phyloP scores from a whole-genome alignment of 108 stramenopile genomes.

The Fragilaria crotonensis region DNA sequence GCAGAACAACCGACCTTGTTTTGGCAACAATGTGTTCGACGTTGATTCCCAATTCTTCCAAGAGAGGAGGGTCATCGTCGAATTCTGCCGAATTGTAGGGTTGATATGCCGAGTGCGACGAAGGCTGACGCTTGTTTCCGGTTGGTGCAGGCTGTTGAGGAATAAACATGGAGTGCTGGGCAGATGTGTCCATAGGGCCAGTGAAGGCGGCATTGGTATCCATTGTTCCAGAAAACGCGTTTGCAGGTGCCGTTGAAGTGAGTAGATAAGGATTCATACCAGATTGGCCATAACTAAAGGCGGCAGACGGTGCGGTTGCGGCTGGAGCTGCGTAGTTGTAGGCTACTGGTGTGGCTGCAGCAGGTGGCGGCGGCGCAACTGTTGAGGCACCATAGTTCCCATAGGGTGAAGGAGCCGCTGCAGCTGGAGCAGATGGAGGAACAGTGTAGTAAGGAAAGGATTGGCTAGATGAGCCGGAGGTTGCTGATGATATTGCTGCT shows the following conservation, averaged over 20 bases:
- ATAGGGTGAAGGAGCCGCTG: too few species aligned
- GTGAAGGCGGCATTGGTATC: neutral
- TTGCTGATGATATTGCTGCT: too few species aligned
- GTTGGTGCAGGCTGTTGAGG: neutral
- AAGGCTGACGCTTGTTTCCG: neutral
- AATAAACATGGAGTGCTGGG: neutral
- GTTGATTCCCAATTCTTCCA: constrained; percentile 98
- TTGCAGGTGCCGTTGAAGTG: neutral
- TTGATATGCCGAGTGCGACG: neutral
- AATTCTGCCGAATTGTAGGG: constrained; percentile 33
- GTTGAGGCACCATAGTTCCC: too few species aligned
- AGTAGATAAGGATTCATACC: neutral
- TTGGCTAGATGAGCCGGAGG: too few species aligned
- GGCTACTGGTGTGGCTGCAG: too few species aligned
- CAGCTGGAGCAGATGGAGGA: too few species aligned
- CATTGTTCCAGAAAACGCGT: neutral
- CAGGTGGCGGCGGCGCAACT: too few species aligned
- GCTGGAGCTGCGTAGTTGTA: too few species aligned
- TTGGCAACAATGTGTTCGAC: constrained; percentile 92
- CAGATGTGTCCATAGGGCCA: neutral
- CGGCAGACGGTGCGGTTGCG: too few species aligned
- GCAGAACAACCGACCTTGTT: constrained; percentile 81
- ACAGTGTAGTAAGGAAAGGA: too few species aligned
- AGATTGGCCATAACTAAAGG: too few species aligned
- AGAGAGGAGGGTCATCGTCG: constrained; percentile 92